These are phyloP conservation scores for Umbelopsis isabellina DNA, from an alignment of 192 early-diverging fungal genomes.

Conservation along the genomic window DNA sequence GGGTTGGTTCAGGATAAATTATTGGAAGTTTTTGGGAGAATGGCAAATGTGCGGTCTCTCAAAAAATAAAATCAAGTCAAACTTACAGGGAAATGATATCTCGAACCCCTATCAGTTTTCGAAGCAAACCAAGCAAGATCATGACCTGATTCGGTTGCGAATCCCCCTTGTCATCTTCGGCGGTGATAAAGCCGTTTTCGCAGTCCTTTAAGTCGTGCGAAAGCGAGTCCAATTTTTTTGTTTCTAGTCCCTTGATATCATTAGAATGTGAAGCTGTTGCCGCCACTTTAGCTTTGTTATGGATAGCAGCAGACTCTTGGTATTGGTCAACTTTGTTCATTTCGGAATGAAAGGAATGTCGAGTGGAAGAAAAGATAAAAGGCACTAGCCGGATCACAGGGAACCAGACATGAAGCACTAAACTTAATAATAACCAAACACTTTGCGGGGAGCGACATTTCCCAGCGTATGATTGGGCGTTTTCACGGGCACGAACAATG, in stretches of 20 bases:
- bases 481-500: conserved; percentile 12
- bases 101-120: conserved; percentile 70
- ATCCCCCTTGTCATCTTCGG: not conserved
- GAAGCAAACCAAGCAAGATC: conserved; percentile 59
- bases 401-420: not conserved
- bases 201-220: not conserved
- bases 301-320: not conserved
- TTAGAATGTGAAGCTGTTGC: not conserved
- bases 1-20: too few relatives aligned
- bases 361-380: not conserved
- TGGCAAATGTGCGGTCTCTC: not conserved
- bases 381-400: conserved; percentile 16
- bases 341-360: not conserved
- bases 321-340: not conserved
- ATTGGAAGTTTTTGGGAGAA: too few relatives aligned
- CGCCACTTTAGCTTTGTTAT: not conserved
- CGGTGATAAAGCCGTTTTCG: not conserved
- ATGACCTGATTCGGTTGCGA: conserved; percentile 42
- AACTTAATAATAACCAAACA: not conserved
- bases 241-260: not conserved
- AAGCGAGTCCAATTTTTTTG: not conserved
- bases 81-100: conserved; percentile 58
- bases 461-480: conserved; percentile 16
- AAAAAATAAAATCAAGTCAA: conserved; percentile 24
- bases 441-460: not conserved